Conservation (phyloP, 2,329 filamentous ascomycete species). For the Colletotrichum falcatum region DNA sequence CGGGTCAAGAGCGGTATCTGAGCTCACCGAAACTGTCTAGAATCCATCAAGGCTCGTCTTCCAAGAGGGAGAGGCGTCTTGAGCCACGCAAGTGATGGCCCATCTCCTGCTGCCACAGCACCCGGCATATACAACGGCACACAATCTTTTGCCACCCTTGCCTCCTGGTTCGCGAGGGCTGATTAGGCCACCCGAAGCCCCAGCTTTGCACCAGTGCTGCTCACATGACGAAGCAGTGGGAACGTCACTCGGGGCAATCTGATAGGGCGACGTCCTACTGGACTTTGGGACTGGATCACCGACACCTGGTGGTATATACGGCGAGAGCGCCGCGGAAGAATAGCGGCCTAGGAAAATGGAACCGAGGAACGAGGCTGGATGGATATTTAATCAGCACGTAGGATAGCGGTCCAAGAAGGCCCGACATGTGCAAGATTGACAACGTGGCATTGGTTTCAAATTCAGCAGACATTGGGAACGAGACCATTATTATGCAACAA, state of each 20-base stretch:
- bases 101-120: neutral
- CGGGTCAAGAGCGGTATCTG: too few relatives aligned
- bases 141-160: neutral
- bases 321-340: neutral
- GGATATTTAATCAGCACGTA: neutral
- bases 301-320: neutral
- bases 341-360: neutral
- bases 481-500: too few relatives aligned
- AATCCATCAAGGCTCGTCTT: neutral
- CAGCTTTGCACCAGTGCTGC: neutral
- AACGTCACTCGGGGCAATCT: neutral
- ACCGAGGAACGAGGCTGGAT: neutral
- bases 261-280: neutral
- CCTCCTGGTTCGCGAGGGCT: neutral
- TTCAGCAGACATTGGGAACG: neutral
- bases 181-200: neutral
- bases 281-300: neutral
- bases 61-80: neutral
- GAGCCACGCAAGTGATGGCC: neutral
- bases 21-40: neutral
- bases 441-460: neutral
- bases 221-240: neutral
- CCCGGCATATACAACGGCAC: accelerated
- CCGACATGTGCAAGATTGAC: neutral
- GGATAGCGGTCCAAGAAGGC: neutral